phyloP scores from a whole-genome alignment of 2,329 filamentous ascomycete species.

The Rutstroemia sp. region DNA sequence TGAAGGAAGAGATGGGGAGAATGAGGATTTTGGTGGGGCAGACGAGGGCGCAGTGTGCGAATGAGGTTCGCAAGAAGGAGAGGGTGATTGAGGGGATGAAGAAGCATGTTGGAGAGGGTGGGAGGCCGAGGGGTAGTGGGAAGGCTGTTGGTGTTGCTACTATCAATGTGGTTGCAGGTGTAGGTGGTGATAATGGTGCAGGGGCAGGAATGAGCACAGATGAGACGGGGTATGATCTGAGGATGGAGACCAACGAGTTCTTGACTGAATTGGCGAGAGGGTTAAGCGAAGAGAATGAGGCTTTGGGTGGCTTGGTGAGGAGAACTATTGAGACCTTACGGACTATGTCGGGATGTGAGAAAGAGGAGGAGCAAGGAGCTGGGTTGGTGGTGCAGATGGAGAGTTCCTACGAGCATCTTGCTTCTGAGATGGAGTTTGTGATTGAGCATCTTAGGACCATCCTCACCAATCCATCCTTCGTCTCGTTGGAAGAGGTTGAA shows the following conservation, averaged over 20 bases:
- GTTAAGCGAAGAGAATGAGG: constrained; percentile 88
- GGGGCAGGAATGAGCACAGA: constrained; percentile 20
- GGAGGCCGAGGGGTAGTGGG: constrained; percentile 50
- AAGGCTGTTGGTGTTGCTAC: constrained; percentile 47
- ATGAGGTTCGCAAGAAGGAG: constrained; percentile 85
- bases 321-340: constrained; percentile 65
- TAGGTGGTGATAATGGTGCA: constrained; percentile 34
- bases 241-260: constrained; percentile 85
- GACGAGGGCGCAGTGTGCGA: constrained; percentile 78
- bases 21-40: constrained; percentile 76
- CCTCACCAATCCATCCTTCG: constrained; percentile 92
- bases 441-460: constrained; percentile 76
- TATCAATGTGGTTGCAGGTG: constrained; percentile 50
- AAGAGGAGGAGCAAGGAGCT: constrained; percentile 26
- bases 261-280: constrained; percentile 75
- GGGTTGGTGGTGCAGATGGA: constrained; percentile 24
- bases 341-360: constrained; percentile 55
- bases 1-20: constrained; percentile 77
- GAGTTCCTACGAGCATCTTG: constrained; percentile 54
- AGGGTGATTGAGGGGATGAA: constrained; percentile 84
- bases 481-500: constrained; percentile 89
- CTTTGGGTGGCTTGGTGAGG: constrained; percentile 63
- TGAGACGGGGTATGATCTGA: constrained; percentile 59
- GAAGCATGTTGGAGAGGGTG: constrained; percentile 70
- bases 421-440: constrained; percentile 65